A percentile compares a stretch with the other conserved stretches of the same genome.
Conservation (phyloP, 2,329 filamentous ascomycete species). For the Cercospora sp. region DNA sequence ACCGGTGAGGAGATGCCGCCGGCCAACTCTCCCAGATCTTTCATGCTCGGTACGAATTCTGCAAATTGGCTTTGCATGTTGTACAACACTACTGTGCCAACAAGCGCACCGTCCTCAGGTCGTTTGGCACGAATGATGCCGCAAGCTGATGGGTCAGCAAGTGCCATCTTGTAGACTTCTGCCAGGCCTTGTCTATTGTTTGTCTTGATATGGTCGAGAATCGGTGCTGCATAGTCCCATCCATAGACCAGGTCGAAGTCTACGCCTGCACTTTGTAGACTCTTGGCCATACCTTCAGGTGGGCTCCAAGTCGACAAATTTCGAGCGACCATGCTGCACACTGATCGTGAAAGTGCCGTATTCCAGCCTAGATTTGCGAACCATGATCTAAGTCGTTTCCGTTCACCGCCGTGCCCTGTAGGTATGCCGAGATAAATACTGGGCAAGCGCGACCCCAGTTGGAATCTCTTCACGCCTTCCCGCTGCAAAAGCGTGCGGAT, state of each 20-base stretch:
- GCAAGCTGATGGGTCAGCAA: constrained; percentile 69
- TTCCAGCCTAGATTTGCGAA: constrained; percentile 92
- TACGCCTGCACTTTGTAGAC: constrained; percentile 69
- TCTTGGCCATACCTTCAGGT: constrained; percentile 74
- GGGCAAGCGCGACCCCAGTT: constrained; percentile 77
- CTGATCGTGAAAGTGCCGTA: constrained; percentile 60
- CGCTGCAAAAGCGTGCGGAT: constrained; percentile 72
- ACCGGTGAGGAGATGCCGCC: constrained; percentile 81
- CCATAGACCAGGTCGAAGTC: constrained; percentile 84
- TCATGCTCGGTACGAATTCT: constrained; percentile 68
- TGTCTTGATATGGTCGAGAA: constrained; percentile 72
- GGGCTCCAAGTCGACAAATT: constrained; percentile 72
- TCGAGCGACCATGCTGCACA: constrained; percentile 71
- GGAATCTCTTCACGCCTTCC: constrained; percentile 72
- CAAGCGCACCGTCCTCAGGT: constrained; percentile 63
- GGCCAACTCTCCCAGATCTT: constrained; percentile 58
- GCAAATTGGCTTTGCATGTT: constrained; percentile 67
- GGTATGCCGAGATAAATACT: constrained; percentile 87
- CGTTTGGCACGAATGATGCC: constrained; percentile 82
- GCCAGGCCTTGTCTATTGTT: constrained; percentile 74
- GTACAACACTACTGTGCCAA: constrained; percentile 80
- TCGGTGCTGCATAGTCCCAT: constrained; percentile 70
- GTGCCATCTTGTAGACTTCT: constrained; percentile 75
- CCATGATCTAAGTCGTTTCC: constrained; percentile 69
- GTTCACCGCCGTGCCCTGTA: constrained; percentile 60